Percentiles rank a stretch among this genome's conserved stretches.
phyloP scores from a whole-genome alignment of 129 eudicot genomes.

The Lactuca sativa region DNA sequence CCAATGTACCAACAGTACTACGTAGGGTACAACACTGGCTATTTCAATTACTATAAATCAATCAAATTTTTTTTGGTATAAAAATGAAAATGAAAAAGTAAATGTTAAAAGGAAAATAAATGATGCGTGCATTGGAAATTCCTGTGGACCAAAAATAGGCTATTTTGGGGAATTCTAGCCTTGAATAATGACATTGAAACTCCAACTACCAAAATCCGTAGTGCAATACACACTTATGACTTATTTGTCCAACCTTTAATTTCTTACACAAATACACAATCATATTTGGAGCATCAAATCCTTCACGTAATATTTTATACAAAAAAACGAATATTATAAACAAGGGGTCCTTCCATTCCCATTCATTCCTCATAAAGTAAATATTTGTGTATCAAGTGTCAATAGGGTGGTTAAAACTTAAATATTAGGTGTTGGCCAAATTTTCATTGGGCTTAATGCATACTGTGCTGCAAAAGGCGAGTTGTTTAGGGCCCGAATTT shows the following conservation, averaged over 20 bases:
- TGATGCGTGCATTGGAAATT: slow-evolving; percentile 19
- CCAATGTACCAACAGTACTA: slow-evolving; percentile 31
- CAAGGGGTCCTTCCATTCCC: too few relatives aligned
- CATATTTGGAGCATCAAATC: neutral
- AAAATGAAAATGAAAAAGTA: neutral
- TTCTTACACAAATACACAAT: neutral
- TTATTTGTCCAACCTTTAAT: slow-evolving; percentile 16
- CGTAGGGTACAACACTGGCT: slow-evolving; percentile 23
- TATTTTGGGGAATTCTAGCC: slow-evolving; percentile 19
- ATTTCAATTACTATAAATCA: neutral
- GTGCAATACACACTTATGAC: neutral
- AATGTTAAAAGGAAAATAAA: slow-evolving; percentile 3
- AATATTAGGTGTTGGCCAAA: too few relatives aligned
- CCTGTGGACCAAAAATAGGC: slow-evolving; percentile 29
- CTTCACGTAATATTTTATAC: too few relatives aligned
- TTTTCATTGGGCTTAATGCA: too few relatives aligned
- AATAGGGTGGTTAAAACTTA: too few relatives aligned
- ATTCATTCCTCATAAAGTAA: too few relatives aligned
- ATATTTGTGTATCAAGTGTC: too few relatives aligned
- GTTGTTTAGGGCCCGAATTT: too few relatives aligned
- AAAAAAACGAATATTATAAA: too few relatives aligned
- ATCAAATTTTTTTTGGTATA: neutral
- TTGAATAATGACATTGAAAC: slow-evolving; percentile 33
- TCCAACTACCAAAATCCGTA: slow-evolving; percentile 23
- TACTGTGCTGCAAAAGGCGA: too few relatives aligned